Conservation (phyloP, 768 basidiomycete genomes). For the Xerocomellus amylosporus region DNA sequence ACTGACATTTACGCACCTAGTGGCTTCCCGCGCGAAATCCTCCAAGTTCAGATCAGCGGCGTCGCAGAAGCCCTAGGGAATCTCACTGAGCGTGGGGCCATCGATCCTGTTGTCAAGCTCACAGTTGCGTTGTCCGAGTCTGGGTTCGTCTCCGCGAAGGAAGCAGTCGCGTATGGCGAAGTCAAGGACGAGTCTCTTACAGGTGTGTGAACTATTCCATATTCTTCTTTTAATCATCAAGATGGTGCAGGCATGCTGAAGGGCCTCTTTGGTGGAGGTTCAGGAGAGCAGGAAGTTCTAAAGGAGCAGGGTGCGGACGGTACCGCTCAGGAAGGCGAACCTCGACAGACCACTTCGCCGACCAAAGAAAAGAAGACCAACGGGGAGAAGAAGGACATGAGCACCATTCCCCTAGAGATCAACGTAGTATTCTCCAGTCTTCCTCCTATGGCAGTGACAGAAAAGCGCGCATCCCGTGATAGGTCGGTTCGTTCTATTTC, state of each 20-base stretch:
- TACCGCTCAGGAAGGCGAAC: slow-evolving; percentile 30
- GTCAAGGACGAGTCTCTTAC: slow-evolving; percentile 77
- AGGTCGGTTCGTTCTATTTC: slow-evolving; percentile 47
- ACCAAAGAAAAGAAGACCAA: slow-evolving; percentile 38
- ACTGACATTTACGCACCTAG: slow-evolving; percentile 34
- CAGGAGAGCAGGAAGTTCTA: slow-evolving; percentile 34
- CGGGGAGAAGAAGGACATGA: slow-evolving; percentile 39
- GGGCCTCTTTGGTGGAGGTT: slow-evolving; percentile 72
- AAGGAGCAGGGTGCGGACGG: slow-evolving; percentile 25
- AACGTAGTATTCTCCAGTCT: slow-evolving; percentile 58
- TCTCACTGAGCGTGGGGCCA: slow-evolving; percentile 76
- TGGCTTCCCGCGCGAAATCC: slow-evolving; percentile 69
- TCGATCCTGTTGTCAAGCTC: slow-evolving; percentile 84
- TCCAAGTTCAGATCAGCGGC: slow-evolving; percentile 69
- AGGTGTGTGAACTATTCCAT: slow-evolving; percentile 41
- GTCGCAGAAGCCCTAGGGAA: slow-evolving; percentile 77
- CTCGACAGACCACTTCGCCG: slow-evolving; percentile 26
- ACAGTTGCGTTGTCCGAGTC: slow-evolving; percentile 82
- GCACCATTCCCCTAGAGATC: slow-evolving; percentile 67
- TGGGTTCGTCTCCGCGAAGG: slow-evolving; percentile 77
- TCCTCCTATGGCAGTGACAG: slow-evolving; percentile 70
- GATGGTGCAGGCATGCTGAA: slow-evolving; percentile 70
- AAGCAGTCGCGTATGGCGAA: slow-evolving; percentile 77
- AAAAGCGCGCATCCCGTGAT: slow-evolving; percentile 71
- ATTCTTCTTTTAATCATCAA: slow-evolving; percentile 10